These are phyloP conservation scores for Davidsoniella virescens DNA, from an alignment of 2,329 filamentous ascomycete species.

Conservation along the genomic window DNA sequence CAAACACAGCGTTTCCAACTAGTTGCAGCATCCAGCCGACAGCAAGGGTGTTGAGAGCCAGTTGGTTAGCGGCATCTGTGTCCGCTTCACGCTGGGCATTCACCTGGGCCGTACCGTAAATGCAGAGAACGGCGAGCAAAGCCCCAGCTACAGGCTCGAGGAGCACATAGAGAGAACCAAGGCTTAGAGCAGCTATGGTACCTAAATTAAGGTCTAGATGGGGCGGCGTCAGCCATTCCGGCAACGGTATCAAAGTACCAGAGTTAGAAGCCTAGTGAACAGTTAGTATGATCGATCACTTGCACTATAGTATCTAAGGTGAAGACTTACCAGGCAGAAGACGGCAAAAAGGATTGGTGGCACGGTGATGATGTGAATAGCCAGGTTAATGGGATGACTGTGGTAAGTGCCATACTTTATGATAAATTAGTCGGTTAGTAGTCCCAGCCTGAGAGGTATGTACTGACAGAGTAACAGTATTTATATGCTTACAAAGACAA, in stretches of 20 bases:
- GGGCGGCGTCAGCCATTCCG: conserved; percentile 49
- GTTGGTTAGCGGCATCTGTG: conserved; percentile 31
- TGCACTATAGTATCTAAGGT: background rate
- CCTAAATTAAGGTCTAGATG: conserved; percentile 51
- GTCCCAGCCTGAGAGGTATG: background rate
- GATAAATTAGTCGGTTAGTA: background rate
- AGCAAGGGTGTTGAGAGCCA: conserved; percentile 51
- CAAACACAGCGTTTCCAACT: conserved; percentile 76
- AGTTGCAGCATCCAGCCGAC: conserved; percentile 80
- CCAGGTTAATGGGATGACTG: conserved; percentile 58
- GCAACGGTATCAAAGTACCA: conserved; percentile 46
- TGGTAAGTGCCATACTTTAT: conserved; percentile 70
- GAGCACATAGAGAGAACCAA: conserved; percentile 69
- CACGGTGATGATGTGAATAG: conserved; percentile 67
- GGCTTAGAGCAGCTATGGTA: conserved; percentile 48
- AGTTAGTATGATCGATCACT: background rate
- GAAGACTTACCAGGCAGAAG: conserved; percentile 46
- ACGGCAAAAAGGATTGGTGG: conserved; percentile 56
- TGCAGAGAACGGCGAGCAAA: conserved; percentile 56
- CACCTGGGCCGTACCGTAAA: conserved; percentile 55
- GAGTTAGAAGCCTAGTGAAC: conserved; percentile 39
- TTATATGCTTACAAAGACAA: conserved; percentile 52
- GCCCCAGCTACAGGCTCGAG: conserved; percentile 87
- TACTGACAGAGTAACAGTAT: background rate
- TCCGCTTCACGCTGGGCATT: conserved; percentile 55